These are phyloP conservation scores for Candida methanosorbosa DNA, from an alignment of 805 yeast genomes.

Conservation along the genomic window DNA sequence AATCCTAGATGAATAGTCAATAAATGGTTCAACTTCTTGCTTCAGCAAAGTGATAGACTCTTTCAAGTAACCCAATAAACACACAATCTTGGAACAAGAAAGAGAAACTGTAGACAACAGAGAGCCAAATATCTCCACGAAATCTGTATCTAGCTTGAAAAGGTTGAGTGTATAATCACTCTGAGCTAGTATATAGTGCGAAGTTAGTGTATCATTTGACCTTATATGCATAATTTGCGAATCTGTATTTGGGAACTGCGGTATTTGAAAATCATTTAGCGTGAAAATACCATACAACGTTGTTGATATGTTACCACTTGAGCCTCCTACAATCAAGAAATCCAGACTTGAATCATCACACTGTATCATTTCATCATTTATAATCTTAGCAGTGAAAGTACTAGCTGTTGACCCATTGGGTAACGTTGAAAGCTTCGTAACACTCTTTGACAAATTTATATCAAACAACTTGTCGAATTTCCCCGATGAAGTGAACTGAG, in stretches of 20 bases:
- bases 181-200: constrained; percentile 18
- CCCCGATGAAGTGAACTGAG: constrained; percentile 4
- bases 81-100: constrained; percentile 26
- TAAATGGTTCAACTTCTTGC: constrained; percentile 25
- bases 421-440: constrained; percentile 14
- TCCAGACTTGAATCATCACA: constrained; percentile 18
- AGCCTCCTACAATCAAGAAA: constrained; percentile 19
- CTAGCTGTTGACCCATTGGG: constrained; percentile 3
- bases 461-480: constrained; percentile 12
- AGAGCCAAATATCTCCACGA: constrained; percentile 20
- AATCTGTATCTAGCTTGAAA: constrained; percentile 16
- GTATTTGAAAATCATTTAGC: constrained; percentile 16
- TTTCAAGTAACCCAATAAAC: constrained; percentile 24
- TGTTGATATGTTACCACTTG: constrained; percentile 13
- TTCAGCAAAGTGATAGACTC: constrained; percentile 22
- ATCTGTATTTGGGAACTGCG: constrained; percentile 8
- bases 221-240: constrained; percentile 9
- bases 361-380: constrained; percentile 13
- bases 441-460: constrained; percentile 13
- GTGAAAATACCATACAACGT: constrained; percentile 26
- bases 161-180: constrained; percentile 11
- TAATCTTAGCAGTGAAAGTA: constrained; percentile 10
- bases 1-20: constrained; percentile 28
- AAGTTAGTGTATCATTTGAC: constrained; percentile 13
- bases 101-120: constrained; percentile 23